phyloP scores from a whole-genome alignment of 2,329 filamentous ascomycete genomes.

The Sclerotinia trifoliorum region DNA sequence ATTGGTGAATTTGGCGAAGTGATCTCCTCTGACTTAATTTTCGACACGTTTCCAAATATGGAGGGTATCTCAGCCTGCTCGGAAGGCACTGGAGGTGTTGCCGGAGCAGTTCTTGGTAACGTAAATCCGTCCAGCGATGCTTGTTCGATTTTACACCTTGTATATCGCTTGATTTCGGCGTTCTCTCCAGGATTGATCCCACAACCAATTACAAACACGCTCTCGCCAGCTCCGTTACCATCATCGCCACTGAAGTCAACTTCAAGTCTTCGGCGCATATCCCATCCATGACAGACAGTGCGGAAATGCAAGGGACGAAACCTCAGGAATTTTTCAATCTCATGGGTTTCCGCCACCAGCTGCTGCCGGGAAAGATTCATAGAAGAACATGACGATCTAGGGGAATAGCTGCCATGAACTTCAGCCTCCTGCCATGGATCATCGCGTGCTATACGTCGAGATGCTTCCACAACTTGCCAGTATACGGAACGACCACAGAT shows the following conservation, averaged over 20 bases:
- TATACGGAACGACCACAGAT: conserved; percentile 71
- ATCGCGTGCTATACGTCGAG: conserved; percentile 66
- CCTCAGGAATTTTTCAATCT: conserved; percentile 74
- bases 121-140: conserved; percentile 38
- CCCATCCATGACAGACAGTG: conserved; percentile 78
- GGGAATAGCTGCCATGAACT: conserved; percentile 73
- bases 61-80: conserved; percentile 35
- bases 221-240: conserved; percentile 72
- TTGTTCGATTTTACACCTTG: conserved; percentile 47
- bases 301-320: conserved; percentile 77
- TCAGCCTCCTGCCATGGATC: conserved; percentile 71
- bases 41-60: conserved; percentile 37
- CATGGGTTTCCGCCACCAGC: conserved; percentile 70
- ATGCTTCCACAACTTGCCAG: conserved; percentile 80
- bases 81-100: conserved; percentile 20
- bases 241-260: conserved; percentile 88
- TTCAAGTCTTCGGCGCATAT: conserved; percentile 82
- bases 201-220: conserved; percentile 70
- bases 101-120: conserved; percentile 36
- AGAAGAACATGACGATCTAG: conserved; percentile 70
- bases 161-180: conserved; percentile 57
- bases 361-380: conserved; percentile 72
- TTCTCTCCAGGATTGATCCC: conserved; percentile 45
- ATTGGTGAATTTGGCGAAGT: conserved; percentile 34
- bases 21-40: conserved; percentile 31